Evolutionary conservation across 2,329 filamentous ascomycete species (phyloP).

Genomic region (Juglanconis oblonga): DNA sequence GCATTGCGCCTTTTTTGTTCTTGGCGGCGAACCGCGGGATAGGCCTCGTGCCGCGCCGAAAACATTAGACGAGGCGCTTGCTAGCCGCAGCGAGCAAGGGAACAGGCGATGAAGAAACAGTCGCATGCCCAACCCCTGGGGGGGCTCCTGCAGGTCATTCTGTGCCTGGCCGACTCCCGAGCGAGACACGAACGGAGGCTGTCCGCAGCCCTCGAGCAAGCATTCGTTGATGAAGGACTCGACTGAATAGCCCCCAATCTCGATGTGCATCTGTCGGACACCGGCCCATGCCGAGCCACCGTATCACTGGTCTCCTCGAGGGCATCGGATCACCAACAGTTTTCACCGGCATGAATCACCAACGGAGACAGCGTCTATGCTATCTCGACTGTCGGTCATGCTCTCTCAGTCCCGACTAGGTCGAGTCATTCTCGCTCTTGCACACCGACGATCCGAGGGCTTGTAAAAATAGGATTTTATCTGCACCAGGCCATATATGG

Average conservation of each 20-base stretch:
- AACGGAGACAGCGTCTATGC: not conserved
- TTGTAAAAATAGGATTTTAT: slow-evolving; percentile 16
- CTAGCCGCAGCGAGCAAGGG: slow-evolving; percentile 7
- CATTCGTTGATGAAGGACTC: too few relatives aligned
- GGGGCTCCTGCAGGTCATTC: slow-evolving; percentile 6
- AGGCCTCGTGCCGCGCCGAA: slow-evolving; percentile 1
- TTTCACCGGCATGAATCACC: slow-evolving; percentile 1
- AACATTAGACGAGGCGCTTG: not conserved
- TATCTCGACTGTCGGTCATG: not conserved
- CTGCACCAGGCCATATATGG: not conserved
- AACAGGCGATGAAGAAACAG: slow-evolving; percentile 1
- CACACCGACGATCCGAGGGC: not conserved
- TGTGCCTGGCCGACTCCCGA: slow-evolving; percentile 2
- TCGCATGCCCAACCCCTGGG: slow-evolving; percentile 9
- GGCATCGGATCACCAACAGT: too few relatives aligned
- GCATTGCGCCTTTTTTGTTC: slow-evolving; percentile 4
- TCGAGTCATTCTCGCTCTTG: not conserved
- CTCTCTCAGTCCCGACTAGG: not conserved
- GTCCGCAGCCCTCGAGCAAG: too few relatives aligned
- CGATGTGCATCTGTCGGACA: too few relatives aligned
- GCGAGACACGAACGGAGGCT: too few relatives aligned
- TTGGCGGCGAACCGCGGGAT: not conserved
- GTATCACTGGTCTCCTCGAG: too few relatives aligned
- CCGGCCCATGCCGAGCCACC: too few relatives aligned
- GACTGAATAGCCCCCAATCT: too few relatives aligned